Evolutionary conservation across 768 basidiomycete genomes (phyloP), one percentile per base, ranked within the genome.

Genomic region (Leccinum disarticulatum): DNA sequence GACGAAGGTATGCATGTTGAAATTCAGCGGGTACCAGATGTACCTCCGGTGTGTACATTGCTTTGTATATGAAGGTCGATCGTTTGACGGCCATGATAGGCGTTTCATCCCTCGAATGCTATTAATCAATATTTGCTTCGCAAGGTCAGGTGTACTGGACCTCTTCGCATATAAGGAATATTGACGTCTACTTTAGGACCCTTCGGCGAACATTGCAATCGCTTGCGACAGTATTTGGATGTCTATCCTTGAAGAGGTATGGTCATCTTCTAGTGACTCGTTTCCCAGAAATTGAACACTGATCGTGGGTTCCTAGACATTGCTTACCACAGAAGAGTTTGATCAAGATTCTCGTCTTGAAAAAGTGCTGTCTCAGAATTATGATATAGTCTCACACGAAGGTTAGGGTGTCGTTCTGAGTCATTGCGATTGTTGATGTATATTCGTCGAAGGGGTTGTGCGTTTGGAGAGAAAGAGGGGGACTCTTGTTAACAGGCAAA

Each of bases 141-240:
- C 19, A 58, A 33, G 25, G 57, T 58, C 14, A 38, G 36, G 15
- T 8, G 0, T 7, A 17, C 7, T 4, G 31, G 4, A 33, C 11
- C 31, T 33, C 31, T 33, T 11, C 31, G 0, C 11, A 14, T 22
- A 11, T 3, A 15, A 4, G 1, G 17, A n/a, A 15, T 31, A 28
- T n/a, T 9, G 0, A 6, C 7, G 3, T 35, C 25, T 46, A 5
- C 15, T 14, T 33, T 35, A 61, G 61, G 47, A 46, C 10, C 53
- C 59, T 25, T 61, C 41, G 7, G 59, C 59, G 17, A 36, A 55
- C 22, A 28, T 62, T 10, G 58, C 61, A 17, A 52, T 62, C 53
- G 53, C 59, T 17, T 54, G 60, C 2, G 61, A 61, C n/a, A 46
- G 19, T 19, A 35, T 38, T 51, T 64, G 59, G 58, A 59, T 43